phyloP scores from a whole-genome alignment of 202 grass and related monocot species.

The Panicum hallii region DNA sequence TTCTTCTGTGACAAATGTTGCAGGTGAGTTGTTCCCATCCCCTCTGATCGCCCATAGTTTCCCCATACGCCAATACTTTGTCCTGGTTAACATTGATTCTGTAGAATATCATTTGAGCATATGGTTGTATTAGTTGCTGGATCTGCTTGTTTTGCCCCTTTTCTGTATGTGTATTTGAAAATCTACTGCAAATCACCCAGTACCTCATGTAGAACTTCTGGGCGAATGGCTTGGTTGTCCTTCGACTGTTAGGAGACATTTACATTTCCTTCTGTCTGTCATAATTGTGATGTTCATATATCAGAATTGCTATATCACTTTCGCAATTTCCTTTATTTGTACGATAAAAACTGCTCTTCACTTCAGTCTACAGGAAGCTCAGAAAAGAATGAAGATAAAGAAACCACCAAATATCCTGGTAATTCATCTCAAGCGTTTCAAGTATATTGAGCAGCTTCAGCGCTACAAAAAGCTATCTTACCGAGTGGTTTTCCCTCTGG shows the following conservation, averaged over 20 bases:
- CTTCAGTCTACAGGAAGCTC: slow-evolving; percentile 95
- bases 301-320: background rate
- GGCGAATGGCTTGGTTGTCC: background rate
- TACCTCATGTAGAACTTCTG: slow-evolving; percentile 14
- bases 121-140: slow-evolving; percentile 11
- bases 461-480: slow-evolving; percentile 93
- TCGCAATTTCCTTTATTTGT: background rate
- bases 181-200: slow-evolving; percentile 3
- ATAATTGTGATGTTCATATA: slow-evolving; percentile 14
- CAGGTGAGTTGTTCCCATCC: slow-evolving; percentile 61
- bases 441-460: slow-evolving; percentile 92
- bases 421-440: slow-evolving; percentile 98
- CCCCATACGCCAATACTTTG: background rate
- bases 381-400: slow-evolving; percentile 99
- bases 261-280: background rate
- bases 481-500: slow-evolving; percentile 90
- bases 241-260: background rate
- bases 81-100: slow-evolving; percentile 19
- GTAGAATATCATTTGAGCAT: slow-evolving; percentile 19
- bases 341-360: slow-evolving; percentile 29
- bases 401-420: slow-evolving; percentile 91
- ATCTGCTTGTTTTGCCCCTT: background rate
- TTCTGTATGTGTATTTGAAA: background rate
- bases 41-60: slow-evolving; percentile 1
- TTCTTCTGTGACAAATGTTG: slow-evolving; percentile 99